phyloP scores from a whole-genome alignment of 306 rosid species.

The Malus sylvestris region DNA sequence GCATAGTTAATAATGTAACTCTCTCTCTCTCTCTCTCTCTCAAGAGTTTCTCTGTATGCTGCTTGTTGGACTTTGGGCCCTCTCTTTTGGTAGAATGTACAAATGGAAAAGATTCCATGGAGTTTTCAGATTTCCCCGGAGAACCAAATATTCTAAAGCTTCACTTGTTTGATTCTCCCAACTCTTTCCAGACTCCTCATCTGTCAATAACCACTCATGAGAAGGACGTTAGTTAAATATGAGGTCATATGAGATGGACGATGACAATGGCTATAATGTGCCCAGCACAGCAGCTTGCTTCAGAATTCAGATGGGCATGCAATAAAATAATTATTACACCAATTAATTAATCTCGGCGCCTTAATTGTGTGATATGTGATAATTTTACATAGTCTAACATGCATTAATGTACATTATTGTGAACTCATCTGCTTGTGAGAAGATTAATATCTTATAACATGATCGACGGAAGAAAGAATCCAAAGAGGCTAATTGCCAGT shows the following conservation, averaged over 20 bases:
- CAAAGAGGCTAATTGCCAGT: not conserved
- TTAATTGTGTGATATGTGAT: too few relatives aligned
- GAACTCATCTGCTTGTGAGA: not conserved
- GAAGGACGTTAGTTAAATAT: not conserved
- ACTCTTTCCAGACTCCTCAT: not conserved
- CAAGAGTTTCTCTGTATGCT: not conserved
- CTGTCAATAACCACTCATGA: not conserved
- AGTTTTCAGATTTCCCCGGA: not conserved
- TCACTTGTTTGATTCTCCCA: constrained; percentile 2
- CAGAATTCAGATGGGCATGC: not conserved
- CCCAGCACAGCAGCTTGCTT: not conserved
- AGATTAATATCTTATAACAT: not conserved
- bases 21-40: constrained; percentile 15
- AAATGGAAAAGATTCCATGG: constrained; percentile 6
- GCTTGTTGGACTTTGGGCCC: not conserved
- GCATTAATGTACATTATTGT: too few relatives aligned
- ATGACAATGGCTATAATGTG: not conserved
- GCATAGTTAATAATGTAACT: not conserved
- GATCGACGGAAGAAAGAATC: not conserved
- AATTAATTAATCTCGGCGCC: too few relatives aligned
- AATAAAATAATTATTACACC: too few relatives aligned
- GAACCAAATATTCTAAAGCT: not conserved
- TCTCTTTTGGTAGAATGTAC: not conserved
- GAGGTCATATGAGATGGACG: not conserved
- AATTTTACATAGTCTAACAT: too few relatives aligned